These are phyloP conservation scores for Salix viminalis DNA, from an alignment of 345 rosid species.

Conservation along the genomic window DNA sequence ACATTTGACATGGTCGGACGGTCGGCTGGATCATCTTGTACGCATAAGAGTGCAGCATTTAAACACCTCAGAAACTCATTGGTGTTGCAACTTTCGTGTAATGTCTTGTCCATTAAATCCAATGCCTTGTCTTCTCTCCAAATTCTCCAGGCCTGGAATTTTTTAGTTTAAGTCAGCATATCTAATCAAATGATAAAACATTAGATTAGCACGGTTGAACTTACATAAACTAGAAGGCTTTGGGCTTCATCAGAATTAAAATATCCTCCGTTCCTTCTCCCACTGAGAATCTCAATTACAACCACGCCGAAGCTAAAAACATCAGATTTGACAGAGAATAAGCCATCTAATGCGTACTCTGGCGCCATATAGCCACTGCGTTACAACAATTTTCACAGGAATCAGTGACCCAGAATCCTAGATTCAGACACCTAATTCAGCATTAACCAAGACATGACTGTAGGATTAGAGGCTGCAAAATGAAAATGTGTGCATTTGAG, in stretches of 20 bases:
- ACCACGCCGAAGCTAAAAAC: not conserved
- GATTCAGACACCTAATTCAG: not conserved
- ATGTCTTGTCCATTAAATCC: not conserved
- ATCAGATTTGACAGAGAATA: not conserved
- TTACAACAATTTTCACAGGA: not conserved
- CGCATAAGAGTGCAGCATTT: not conserved
- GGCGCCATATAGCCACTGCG: not conserved
- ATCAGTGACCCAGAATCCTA: not conserved
- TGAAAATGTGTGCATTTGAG: too few relatives aligned
- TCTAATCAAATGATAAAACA: not conserved
- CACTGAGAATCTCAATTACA: not conserved
- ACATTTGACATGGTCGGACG: not conserved
- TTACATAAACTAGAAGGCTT: not conserved
- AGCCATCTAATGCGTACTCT: not conserved
- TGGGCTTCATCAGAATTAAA: not conserved
- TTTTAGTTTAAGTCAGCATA: not conserved
- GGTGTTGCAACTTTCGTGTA: not conserved
- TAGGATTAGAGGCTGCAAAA: too few relatives aligned
- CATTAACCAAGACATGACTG: too few relatives aligned
- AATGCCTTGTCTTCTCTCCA: not conserved
- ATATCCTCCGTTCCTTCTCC: not conserved
- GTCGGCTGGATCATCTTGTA: conserved; percentile 1
- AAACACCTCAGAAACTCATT: not conserved
- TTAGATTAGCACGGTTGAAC: not conserved
- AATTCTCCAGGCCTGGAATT: not conserved